Conservation (phyloP, 306 rosid genomes). For the Cucurbita moschata region DNA sequence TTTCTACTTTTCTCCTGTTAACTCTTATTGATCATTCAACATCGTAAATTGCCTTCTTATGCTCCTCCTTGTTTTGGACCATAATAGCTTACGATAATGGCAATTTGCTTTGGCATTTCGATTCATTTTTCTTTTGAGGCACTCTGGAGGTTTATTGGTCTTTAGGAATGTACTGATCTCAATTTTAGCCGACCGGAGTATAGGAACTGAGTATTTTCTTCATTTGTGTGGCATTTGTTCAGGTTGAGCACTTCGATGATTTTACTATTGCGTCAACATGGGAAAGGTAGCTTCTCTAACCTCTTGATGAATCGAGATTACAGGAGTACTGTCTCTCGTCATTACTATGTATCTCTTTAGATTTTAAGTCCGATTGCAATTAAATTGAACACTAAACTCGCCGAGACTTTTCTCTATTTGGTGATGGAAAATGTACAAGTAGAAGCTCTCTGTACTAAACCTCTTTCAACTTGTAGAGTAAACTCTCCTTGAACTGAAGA, state of each 20-base stretch:
- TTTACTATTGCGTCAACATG: constrained; percentile 93
- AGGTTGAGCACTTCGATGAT: constrained; percentile 94
- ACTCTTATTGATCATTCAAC: not conserved
- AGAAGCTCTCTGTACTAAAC: not conserved
- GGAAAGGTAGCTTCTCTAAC: constrained; percentile 55
- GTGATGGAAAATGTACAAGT: not conserved
- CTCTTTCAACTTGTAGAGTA: not conserved
- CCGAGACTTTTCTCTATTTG: not conserved
- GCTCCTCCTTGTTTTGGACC: not conserved
- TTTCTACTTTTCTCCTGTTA: not conserved
- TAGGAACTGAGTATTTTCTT: not conserved
- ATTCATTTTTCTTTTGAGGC: not conserved
- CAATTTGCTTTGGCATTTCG: not conserved
- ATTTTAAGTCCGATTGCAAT: not conserved
- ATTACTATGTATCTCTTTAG: not conserved
- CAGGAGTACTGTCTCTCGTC: not conserved
- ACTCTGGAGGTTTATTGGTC: not conserved
- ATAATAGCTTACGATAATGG: not conserved
- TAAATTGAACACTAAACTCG: not conserved
- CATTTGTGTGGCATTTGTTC: constrained; percentile 8
- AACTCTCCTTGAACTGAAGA: not conserved
- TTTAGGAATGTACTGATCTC: not conserved
- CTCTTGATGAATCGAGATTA: not conserved
- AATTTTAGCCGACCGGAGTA: not conserved
- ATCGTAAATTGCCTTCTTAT: not conserved